Evolutionary conservation across 768 basidiomycete genomes (phyloP), one percentile per base, ranked within the genome.

Genomic region (Termitomyces sp.): DNA sequence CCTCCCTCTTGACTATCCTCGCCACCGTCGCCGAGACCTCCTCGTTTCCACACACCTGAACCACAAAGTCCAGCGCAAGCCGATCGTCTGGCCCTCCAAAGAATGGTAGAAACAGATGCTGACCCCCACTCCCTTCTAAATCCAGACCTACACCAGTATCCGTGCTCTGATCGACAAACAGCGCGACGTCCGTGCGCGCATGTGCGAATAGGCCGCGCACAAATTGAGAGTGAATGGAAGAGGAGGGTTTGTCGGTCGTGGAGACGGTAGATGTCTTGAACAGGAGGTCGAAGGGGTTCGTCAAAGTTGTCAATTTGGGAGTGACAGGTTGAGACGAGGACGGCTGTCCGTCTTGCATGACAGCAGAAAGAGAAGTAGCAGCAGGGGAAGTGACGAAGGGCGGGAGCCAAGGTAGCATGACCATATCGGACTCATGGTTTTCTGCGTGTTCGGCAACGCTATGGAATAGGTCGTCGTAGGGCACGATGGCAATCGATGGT

Each of bases 51-150:
- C 91, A 95, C 31, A 97, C 75, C 71, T 95, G 95, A 15, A 89
- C 81, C 24, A 91, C 88, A 64, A 98, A 85, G 33, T 89, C 85
- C 37, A 98, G 74, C 0, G 93, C 92, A 18, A 94, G 78, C 3
- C 96, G 80, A 68, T 97, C 95, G 70, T 98, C 96, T 0, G 93
- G 89, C 0, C 96, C 96, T 24, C 96, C 96, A 69, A 93, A 91
- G 81, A 98, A 98, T 0, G 93, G 91, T 13, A 97, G 66, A 73
- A 93, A 90, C 15, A 98, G 64, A 67, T 93, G 90, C 66, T 86
- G 80, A 9, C 66, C 70, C 42, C 73, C 73, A 48, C 70, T 70
- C 45, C 34, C 67, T 54, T 9, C 63, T 33, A 1, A n/a, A 48
- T 50, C 65, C 44, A 48, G 15, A 27, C 34, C 37, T 7, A 64